Evolutionary conservation across 2,329 filamentous ascomycete species (phyloP).

Genomic region (Colletotrichum sp.): DNA sequence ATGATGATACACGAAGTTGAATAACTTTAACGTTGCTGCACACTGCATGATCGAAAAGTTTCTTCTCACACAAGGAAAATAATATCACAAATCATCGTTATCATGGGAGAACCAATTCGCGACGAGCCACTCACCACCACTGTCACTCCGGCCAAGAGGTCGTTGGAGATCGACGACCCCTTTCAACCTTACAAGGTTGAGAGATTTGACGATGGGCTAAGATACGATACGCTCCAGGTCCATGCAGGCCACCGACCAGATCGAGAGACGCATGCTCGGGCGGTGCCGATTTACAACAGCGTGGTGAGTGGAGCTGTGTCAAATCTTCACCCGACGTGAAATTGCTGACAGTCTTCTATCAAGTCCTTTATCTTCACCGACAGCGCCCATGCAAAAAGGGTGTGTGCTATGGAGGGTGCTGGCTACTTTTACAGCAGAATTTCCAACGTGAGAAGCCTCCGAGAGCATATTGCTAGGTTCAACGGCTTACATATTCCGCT

Average conservation of each 20-base stretch:
- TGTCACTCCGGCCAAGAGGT: not conserved
- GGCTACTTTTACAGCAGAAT: slow-evolving; percentile 98
- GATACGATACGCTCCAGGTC: not conserved
- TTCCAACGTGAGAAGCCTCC: slow-evolving; percentile 74
- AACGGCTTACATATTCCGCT: not conserved
- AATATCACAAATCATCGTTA: not conserved
- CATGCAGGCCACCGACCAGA: not conserved
- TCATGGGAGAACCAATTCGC: not conserved
- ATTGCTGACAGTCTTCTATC: not conserved
- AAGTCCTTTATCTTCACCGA: slow-evolving; percentile 94
- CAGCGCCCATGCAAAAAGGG: slow-evolving; percentile 89
- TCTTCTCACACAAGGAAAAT: not conserved
- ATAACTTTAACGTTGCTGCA: not conserved
- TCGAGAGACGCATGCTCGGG: not conserved
- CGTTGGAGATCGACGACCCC: not conserved
- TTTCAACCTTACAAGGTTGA: not conserved
- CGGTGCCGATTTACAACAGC: not conserved
- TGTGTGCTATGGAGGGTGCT: slow-evolving; percentile 95
- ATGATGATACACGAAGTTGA: not conserved
- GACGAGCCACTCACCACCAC: not conserved
- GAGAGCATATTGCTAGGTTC: not conserved
- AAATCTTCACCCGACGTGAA: not conserved
- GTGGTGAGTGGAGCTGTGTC: not conserved
- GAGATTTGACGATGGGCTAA: not conserved
- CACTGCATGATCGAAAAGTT: not conserved